Percentiles rank a stretch among this genome's conserved stretches.
Evolutionary conservation across 176 grass and related monocot genomes (phyloP).

Genomic region (Canna indica): DNA sequence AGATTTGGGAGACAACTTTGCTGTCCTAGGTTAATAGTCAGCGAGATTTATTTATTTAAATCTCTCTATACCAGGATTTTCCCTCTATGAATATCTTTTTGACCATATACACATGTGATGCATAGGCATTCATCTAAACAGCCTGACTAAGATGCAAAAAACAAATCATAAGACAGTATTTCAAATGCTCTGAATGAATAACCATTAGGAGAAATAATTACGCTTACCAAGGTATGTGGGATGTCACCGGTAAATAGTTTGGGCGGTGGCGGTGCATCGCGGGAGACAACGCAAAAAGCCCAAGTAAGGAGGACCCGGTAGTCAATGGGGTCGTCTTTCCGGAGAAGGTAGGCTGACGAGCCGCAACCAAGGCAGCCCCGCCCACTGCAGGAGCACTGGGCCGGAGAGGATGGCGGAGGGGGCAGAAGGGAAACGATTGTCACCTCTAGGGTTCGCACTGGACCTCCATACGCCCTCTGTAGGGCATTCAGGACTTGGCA

Average conservation of each 20-base stretch:
- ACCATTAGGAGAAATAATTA: background rate
- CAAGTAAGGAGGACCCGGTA: background rate
- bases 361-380: background rate
- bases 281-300: background rate
- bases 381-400: background rate
- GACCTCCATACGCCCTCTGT: background rate
- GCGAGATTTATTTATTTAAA: too few relatives aligned
- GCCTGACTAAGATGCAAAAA: background rate
- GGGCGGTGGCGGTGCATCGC: slow-evolving; percentile 2
- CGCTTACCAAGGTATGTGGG: background rate
- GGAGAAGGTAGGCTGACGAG: background rate
- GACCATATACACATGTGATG: background rate
- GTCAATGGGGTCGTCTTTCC: background rate
- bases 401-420: background rate
- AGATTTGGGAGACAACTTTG: too few relatives aligned
- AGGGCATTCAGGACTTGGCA: background rate
- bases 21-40: too few relatives aligned
- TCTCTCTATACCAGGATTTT: too few relatives aligned
- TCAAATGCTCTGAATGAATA: background rate
- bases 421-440: slow-evolving; percentile 4
- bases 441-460: background rate
- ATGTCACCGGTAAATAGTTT: background rate
- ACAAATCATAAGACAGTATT: background rate
- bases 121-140: background rate
- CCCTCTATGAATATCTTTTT: too few relatives aligned